Base-by-base conservation (phyloP, 495 filamentous ascomycete genomes). In the Glarea lozoyensis region DNA sequence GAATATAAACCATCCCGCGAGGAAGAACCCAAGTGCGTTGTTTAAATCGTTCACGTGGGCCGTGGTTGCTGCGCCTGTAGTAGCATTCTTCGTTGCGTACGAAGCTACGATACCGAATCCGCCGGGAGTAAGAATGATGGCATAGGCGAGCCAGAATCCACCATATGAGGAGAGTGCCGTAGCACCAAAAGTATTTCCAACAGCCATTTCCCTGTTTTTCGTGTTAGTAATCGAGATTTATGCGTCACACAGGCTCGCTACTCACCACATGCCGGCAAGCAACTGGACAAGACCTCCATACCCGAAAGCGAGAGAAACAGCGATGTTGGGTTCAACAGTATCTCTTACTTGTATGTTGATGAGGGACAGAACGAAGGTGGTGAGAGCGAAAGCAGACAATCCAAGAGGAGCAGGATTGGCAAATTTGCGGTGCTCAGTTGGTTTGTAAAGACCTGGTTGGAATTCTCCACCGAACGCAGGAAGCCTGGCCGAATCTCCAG, bases 1-100 rank as follows among this genome's bases (percentile, higher is more conserved):
- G 78, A 97, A 97, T 71, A 97, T 93, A 72, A 93, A 95, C 90
- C 90, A 97, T 60, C 74, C 74, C 35, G 86, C 79, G 41, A 94
- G 68, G 73, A 83, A 94, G 55, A 93, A 75, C 45, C 84, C 87
- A 42, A 95, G 69, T 3, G 81, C 84, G 39, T 73, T 52, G 60
- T 63, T 66, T 44, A 37, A 19, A 21, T 37, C 35, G n/a, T 37
- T 37, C 3, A 37, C 35, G 17, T 21, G 3, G n/a, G 4, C 7
- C 17, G 57, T 53, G 39, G 60, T 55, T 22, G 50, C 29, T 1
- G 51, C 58, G 33, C 44, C 24, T 5, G 35, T 37, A 7, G 35
- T 21, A 2, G 52, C 38, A 24, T 55, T 42, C 10, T 29, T 23
- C 1, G 34, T 53, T 2, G 50, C 44, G 51, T 80, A 81, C 0